Evolutionary conservation across 495 filamentous ascomycete species (phyloP).

Genomic region (Aspergillus indologenus): DNA sequence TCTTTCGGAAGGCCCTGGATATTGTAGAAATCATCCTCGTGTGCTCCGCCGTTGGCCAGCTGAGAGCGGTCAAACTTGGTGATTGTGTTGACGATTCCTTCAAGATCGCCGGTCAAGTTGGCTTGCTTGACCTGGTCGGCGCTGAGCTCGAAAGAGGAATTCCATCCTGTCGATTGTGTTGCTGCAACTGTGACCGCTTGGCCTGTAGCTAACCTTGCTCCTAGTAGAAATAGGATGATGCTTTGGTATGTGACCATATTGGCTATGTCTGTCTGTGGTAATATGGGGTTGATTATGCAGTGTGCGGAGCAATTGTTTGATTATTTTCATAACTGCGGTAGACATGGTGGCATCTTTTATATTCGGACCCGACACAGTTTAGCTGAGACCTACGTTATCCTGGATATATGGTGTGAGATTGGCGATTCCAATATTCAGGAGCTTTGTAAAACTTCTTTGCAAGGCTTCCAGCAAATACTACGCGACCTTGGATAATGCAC

Average conservation of each 20-base stretch:
- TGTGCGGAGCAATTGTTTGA: too few species aligned
- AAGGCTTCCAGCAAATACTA: too few species aligned
- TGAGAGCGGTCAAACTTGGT: slow-evolving; percentile 37
- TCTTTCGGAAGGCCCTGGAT: slow-evolving; percentile 15
- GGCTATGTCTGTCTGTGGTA: not conserved
- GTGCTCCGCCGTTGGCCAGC: slow-evolving; percentile 31
- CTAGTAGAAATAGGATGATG: not conserved
- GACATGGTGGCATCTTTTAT: too few species aligned
- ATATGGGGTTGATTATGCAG: too few species aligned
- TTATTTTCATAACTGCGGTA: too few species aligned
- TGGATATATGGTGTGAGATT: too few species aligned
- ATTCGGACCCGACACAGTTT: too few species aligned
- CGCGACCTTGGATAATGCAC: too few species aligned
- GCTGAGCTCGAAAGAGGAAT: slow-evolving; percentile 35
- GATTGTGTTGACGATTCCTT: slow-evolving; percentile 25
- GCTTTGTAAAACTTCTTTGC: too few species aligned
- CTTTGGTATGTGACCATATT: slow-evolving; percentile 10
- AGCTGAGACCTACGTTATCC: too few species aligned
- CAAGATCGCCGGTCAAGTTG: slow-evolving; percentile 19
- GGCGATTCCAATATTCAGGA: too few species aligned
- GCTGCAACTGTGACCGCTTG: slow-evolving; percentile 7
- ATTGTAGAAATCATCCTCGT: slow-evolving; percentile 27
- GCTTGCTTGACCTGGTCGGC: slow-evolving; percentile 25
- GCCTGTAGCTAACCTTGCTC: slow-evolving; percentile 1
- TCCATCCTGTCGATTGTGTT: slow-evolving; percentile 27